Evolutionary conservation across 352 stramenopile species (phyloP), one percentile per base, ranked within the genome.

Genomic region (Pythium sukuiense): DNA sequence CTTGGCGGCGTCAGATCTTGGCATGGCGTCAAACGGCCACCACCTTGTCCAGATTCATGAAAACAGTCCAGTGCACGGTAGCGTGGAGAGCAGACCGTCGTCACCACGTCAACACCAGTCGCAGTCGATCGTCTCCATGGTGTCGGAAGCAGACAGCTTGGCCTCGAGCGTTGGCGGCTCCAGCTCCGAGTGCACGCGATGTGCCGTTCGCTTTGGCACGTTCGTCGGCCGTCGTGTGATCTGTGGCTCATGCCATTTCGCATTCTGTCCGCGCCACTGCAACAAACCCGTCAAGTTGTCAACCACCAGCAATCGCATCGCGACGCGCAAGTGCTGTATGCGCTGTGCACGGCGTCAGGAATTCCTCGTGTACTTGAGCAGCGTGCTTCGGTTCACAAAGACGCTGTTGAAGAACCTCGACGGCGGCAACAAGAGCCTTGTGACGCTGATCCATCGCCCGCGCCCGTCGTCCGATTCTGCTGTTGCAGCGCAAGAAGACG

Each of bases 261-360:
- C 80, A 7, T 91, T 90, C 61, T 93, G 85, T 35, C 76, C 75
- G 14, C 72, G 78, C 45, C 82, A 93, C 48, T 93, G 85, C 46
- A 76, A 73, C 35, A 65, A 69, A n/a, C 72, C 72, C 20, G 66
- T 89, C 2, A 79, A 75, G 24, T 61, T 92, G 9, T 63, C 76
- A 2, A 80, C 87, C 43, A 53, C 89, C 2, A 77, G 66, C 4
- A 59, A 77, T 2, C 69, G 67, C 7, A 61, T 74, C 1, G 60
- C 73, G 3, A 52, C 45, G 3, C 71, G 77, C 16, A 72, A 74
- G 16, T 89, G 82, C 54, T 93, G 85, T 37, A 66, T 75, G 32
- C 65, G 77, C 3, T 93, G 85, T 26, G 72, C 74, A 1, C 75
- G 77, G 13, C 65, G 82, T 5, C 81, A 91, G 66, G 76, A 86